A percentile compares a stretch with the other conserved stretches of the same genome.
phyloP scores from a whole-genome alignment of 768 basidiomycete genomes.

The Podaxis sp. region DNA sequence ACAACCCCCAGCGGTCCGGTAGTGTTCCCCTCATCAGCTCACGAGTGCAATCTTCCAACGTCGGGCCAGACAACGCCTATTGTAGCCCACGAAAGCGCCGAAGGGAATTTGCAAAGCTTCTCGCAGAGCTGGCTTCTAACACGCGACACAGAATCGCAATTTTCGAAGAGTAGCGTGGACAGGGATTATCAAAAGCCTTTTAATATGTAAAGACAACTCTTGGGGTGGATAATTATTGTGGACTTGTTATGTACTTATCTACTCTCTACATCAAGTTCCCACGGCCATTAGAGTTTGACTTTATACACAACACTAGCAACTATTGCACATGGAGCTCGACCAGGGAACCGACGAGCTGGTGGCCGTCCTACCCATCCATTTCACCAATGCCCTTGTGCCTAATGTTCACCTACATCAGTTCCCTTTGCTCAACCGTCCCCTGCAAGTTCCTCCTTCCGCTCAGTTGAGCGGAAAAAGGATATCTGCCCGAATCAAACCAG shows the following conservation, averaged over 20 bases:
- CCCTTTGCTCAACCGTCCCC: conserved; percentile 70
- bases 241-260: not conserved
- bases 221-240: not conserved
- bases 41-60: conserved; percentile 26
- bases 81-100: conserved; percentile 25
- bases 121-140: conserved; percentile 27
- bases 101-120: conserved; percentile 25
- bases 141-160: conserved; percentile 17
- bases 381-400: conserved; percentile 58
- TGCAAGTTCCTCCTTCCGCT: conserved; percentile 79
- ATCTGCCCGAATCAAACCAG: conserved; percentile 68
- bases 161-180: conserved; percentile 13
- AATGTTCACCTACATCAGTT: conserved; percentile 81
- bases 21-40: not conserved
- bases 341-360: conserved; percentile 60
- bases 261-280: not conserved
- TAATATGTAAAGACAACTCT: not conserved
- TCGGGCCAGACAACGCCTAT: conserved; percentile 31
- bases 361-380: conserved; percentile 69
- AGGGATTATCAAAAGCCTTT: not conserved
- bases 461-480: conserved; percentile 72
- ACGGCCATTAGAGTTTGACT: not conserved
- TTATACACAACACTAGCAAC: not conserved
- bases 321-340: conserved; percentile 25
- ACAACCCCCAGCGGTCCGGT: not conserved